phyloP scores from a whole-genome alignment of 225 moss, liverwort and hornwort genomes.

The Sphagnum tenellum region DNA sequence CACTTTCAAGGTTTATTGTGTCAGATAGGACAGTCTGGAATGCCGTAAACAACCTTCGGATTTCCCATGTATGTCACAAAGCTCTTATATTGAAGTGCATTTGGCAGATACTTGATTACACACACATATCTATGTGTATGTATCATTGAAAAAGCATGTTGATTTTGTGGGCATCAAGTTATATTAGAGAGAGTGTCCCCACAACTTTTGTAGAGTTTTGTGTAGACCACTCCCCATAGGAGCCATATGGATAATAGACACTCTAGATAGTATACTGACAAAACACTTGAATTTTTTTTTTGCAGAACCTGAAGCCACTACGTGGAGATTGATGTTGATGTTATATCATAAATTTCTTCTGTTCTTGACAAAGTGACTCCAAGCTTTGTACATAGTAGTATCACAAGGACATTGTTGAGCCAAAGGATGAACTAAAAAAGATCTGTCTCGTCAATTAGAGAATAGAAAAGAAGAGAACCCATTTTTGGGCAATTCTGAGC shows the following conservation, averaged over 20 bases:
- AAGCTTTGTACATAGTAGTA: too few species aligned
- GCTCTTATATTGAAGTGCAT: neutral
- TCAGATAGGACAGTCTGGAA: slow-evolving; percentile 71
- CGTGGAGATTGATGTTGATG: slow-evolving; percentile 28
- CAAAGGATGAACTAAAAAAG: too few species aligned
- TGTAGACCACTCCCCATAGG: too few species aligned
- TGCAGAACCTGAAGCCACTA: slow-evolving; percentile 60
- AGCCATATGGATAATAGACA: neutral
- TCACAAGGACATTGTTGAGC: too few species aligned
- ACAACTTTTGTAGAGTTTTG: too few species aligned
- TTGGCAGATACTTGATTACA: neutral
- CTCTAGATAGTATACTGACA: slow-evolving; percentile 1
- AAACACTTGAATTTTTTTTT: neutral
- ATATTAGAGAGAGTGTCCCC: too few species aligned
- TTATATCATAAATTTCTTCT: too few species aligned
- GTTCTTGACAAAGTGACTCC: too few species aligned
- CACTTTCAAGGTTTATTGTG: slow-evolving; percentile 65
- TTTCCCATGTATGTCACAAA: slow-evolving; percentile 31
- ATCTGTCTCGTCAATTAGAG: too few species aligned
- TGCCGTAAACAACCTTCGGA: slow-evolving; percentile 77
- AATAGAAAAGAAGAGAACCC: too few species aligned
- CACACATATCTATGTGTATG: neutral
- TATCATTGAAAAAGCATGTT: neutral
- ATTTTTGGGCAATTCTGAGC: too few species aligned
- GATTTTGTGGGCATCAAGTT: too few species aligned